phyloP scores from a whole-genome alignment of 306 rosid genomes.

The Lagenaria siceraria region DNA sequence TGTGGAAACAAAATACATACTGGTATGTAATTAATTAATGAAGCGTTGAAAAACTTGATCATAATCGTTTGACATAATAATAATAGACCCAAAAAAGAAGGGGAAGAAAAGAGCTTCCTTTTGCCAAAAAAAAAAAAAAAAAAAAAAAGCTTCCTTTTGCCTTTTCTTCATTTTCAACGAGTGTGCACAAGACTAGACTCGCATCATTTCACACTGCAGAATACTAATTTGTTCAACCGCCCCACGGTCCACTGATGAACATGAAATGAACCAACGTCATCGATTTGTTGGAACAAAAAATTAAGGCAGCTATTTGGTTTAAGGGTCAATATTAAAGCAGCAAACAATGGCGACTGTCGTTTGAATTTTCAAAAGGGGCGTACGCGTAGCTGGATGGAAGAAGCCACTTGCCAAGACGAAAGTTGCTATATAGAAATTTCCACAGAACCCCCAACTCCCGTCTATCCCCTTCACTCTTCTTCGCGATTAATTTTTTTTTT shows the following conservation, averaged over 20 bases:
- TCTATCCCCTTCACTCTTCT: not conserved
- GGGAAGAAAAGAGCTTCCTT: not conserved
- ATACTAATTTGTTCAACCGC: not conserved
- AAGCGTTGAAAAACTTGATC: not conserved
- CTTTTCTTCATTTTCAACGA: not conserved
- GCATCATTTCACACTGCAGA: not conserved
- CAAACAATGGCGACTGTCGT: not conserved
- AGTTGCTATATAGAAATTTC: not conserved
- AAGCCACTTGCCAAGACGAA: not conserved
- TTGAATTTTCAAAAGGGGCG: not conserved
- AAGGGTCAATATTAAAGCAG: conserved; percentile 1
- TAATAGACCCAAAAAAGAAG: not conserved
- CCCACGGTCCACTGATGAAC: too few relatives aligned
- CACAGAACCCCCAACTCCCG: not conserved
- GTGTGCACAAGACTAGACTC: not conserved
- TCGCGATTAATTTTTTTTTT: not conserved
- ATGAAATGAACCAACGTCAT: not conserved
- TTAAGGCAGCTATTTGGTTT: not conserved
- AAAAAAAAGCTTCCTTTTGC: not conserved
- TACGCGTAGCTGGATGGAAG: not conserved
- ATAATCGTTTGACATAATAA: not conserved
- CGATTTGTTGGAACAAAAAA: not conserved
- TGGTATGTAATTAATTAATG: not conserved
- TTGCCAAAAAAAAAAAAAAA: not conserved
- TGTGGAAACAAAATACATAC: not conserved